Conservation (phyloP, 2,329 filamentous ascomycete species). For the Ophiostoma perfectum region DNA sequence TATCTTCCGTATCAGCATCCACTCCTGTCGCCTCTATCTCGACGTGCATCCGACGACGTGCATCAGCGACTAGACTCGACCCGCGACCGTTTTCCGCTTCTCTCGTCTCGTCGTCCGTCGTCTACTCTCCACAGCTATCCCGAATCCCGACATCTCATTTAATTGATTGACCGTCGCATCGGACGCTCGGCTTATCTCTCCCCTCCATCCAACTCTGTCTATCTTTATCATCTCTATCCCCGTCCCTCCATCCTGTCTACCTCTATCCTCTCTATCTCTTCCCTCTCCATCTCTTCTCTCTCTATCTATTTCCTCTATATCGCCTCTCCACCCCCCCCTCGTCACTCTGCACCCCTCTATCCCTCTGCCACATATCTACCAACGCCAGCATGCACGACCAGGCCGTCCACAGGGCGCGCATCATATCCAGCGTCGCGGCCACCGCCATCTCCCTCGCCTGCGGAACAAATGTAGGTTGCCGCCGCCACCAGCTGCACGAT, state of each 20-base stretch:
- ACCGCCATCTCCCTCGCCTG: conserved; percentile 82
- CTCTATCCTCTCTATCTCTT: not conserved
- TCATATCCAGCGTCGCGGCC: conserved; percentile 78
- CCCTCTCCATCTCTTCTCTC: not conserved
- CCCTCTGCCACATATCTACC: not conserved
- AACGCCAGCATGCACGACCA: conserved; percentile 25
- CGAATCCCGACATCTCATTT: not conserved
- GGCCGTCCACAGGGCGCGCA: conserved; percentile 48
- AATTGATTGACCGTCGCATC: conserved; percentile 9
- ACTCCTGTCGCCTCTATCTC: conserved; percentile 1
- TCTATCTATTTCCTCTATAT: not conserved
- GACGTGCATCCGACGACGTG: conserved; percentile 9
- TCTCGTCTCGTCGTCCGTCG: not conserved
- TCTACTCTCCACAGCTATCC: not conserved
- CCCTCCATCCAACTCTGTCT: not conserved
- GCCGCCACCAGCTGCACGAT: not conserved
- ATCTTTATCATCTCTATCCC: not conserved
- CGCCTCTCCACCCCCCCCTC: not conserved
- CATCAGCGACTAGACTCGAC: not conserved
- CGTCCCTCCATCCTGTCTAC: not conserved
- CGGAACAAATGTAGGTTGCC: conserved; percentile 72
- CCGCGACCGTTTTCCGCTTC: not conserved
- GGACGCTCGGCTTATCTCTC: not conserved
- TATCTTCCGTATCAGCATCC: conserved; percentile 11
- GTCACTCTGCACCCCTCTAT: too few species aligned